These are phyloP conservation scores for Pseudogymnoascus sp. DNA, from an alignment of 2,329 filamentous ascomycete genomes.

Conservation along the genomic window DNA sequence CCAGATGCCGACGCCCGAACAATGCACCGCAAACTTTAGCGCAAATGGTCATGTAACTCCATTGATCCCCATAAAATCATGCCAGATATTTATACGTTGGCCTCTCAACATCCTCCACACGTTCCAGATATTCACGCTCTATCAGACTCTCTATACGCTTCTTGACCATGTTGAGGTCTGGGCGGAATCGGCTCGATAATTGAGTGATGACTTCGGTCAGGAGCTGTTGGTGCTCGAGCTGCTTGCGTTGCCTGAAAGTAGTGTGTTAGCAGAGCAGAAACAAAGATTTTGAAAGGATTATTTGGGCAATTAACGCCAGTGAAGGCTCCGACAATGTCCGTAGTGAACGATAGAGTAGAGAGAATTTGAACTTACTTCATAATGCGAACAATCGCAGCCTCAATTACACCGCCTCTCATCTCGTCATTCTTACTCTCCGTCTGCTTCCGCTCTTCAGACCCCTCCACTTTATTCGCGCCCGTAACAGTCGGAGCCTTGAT, in stretches of 20 bases:
- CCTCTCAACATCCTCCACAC: constrained; percentile 56
- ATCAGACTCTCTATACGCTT: constrained; percentile 74
- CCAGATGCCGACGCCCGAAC: not conserved
- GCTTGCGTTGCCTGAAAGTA: constrained; percentile 62
- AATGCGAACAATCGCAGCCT: constrained; percentile 71
- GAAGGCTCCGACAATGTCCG: not conserved
- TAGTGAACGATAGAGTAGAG: not conserved
- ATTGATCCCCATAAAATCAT: constrained; percentile 32
- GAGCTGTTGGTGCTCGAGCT: constrained; percentile 61
- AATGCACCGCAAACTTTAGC: not conserved
- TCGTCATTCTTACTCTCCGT: constrained; percentile 73
- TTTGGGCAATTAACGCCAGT: not conserved
- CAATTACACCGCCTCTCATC: constrained; percentile 61
- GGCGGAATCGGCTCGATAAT: constrained; percentile 62
- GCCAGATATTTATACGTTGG: constrained; percentile 68
- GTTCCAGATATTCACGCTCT: constrained; percentile 69
- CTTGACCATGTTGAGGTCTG: constrained; percentile 72
- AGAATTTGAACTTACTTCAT: constrained; percentile 64
- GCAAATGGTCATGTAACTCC: not conserved
- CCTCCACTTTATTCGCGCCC: constrained; percentile 76
- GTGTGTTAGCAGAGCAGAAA: constrained; percentile 25
- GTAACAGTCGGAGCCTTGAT: constrained; percentile 85
- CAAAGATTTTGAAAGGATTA: not conserved
- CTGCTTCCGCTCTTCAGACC: constrained; percentile 56
- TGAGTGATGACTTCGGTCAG: constrained; percentile 66